Evolutionary conservation across 2,329 filamentous ascomycete genomes (phyloP).

Genomic region (Aspergillus aculeatus): DNA sequence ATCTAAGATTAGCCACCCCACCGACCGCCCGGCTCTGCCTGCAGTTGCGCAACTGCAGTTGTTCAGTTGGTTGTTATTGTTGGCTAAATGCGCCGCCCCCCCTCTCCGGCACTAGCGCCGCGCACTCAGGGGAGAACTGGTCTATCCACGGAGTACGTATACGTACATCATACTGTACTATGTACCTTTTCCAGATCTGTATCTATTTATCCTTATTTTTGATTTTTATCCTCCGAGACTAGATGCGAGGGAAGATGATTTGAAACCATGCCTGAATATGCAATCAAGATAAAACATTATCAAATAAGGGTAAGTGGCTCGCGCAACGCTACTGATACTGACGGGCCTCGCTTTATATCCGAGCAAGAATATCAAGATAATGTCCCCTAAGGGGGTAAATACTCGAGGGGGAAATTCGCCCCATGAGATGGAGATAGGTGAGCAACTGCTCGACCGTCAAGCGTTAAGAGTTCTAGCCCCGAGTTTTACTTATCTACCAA

Average conservation of each 20-base stretch:
- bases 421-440: not conserved
- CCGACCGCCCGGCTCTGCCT: constrained; percentile 4
- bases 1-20: not conserved
- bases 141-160: too few species aligned
- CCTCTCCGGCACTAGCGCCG: too few species aligned
- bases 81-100: too few species aligned
- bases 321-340: too few species aligned
- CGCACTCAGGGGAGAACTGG: constrained; percentile 16
- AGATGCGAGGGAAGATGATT: not conserved
- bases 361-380: too few species aligned
- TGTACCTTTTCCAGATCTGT: not conserved
- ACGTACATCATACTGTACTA: not conserved
- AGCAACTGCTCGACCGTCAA: not conserved
- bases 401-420: not conserved
- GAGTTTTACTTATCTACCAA: not conserved
- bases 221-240: not conserved
- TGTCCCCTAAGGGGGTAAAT: not conserved
- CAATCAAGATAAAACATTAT: not conserved
- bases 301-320: not conserved
- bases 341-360: too few species aligned
- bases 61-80: not conserved
- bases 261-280: not conserved
- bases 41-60: not conserved
- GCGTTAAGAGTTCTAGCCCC: not conserved
- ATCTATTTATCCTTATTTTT: not conserved